Conservation (phyloP, 1,139 yeast genomes). For the Candida sojae region DNA sequence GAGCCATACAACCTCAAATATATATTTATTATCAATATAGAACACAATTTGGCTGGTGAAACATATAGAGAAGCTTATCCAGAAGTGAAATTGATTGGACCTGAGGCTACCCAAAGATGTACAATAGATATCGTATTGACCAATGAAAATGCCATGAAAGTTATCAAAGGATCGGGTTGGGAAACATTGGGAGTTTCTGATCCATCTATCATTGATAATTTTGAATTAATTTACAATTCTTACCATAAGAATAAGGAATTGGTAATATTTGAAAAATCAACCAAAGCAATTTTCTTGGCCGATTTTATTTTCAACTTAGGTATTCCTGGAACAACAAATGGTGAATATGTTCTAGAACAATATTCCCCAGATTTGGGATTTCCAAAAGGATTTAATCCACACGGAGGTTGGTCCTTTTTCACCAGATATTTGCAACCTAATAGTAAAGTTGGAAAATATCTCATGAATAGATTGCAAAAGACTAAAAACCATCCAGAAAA, state of each 20-base stretch:
- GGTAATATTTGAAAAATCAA: slow-evolving; percentile 38
- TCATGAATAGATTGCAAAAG: slow-evolving; percentile 18
- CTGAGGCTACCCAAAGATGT: slow-evolving; percentile 3
- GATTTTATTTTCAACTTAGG: slow-evolving; percentile 51
- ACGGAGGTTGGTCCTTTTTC: slow-evolving; percentile 28
- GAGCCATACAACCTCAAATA: slow-evolving; percentile 8
- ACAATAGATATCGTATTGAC: slow-evolving; percentile 5
- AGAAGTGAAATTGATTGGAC: slow-evolving; percentile 8
- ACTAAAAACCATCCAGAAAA: slow-evolving; percentile 15
- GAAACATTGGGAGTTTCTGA: slow-evolving; percentile 20
- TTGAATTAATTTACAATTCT: slow-evolving; percentile 50
- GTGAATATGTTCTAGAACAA: slow-evolving; percentile 21
- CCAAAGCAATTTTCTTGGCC: slow-evolving; percentile 46
- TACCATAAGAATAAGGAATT: slow-evolving; percentile 51
- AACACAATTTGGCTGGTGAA: slow-evolving; percentile 10
- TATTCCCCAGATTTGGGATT: slow-evolving; percentile 40
- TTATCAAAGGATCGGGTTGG: slow-evolving; percentile 6
- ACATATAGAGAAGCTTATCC: slow-evolving; percentile 7
- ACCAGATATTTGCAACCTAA: slow-evolving; percentile 32
- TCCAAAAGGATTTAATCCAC: slow-evolving; percentile 25
- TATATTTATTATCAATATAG: slow-evolving; percentile 7
- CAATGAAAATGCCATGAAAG: slow-evolving; percentile 6
- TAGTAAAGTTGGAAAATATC: slow-evolving; percentile 22
- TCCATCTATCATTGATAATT: slow-evolving; percentile 23
- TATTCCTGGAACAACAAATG: slow-evolving; percentile 10